phyloP scores from a whole-genome alignment of 345 rosid genomes.

The Alliaria petiolata region DNA sequence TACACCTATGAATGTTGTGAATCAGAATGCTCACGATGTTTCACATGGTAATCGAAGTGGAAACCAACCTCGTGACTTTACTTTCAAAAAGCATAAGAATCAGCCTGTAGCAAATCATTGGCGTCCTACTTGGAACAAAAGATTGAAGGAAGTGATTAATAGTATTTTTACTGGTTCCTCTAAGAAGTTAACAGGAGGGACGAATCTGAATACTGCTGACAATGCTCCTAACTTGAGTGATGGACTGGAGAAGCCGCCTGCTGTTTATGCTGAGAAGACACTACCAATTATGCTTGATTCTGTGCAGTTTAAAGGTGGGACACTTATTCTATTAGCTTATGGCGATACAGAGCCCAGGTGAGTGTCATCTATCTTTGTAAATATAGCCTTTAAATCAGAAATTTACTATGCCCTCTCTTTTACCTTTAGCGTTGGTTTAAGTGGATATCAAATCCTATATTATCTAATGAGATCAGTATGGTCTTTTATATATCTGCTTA shows the following conservation, averaged over 20 bases:
- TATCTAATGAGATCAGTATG: not conserved
- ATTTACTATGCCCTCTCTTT: not conserved
- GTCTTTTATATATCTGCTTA: not conserved
- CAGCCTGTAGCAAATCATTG: slow-evolving; percentile 35
- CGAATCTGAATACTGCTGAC: slow-evolving; percentile 52
- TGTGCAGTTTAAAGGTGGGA: slow-evolving; percentile 84
- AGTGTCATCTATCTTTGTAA: slow-evolving; percentile 23
- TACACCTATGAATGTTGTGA: slow-evolving; percentile 25
- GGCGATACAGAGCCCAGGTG: slow-evolving; percentile 95
- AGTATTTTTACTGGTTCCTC: slow-evolving; percentile 36
- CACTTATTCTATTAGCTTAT: slow-evolving; percentile 72
- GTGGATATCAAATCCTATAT: not conserved
- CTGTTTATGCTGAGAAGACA: slow-evolving; percentile 55
- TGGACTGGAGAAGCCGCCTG: slow-evolving; percentile 48
- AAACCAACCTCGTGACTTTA: slow-evolving; percentile 25
- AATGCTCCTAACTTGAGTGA: slow-evolving; percentile 58
- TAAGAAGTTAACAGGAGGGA: slow-evolving; percentile 43
- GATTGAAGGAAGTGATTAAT: slow-evolving; percentile 32
- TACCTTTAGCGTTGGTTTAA: not conserved
- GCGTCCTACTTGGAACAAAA: slow-evolving; percentile 33
- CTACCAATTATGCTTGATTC: slow-evolving; percentile 88
- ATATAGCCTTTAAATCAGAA: not conserved
- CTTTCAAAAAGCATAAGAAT: slow-evolving; percentile 37
- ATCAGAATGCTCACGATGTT: slow-evolving; percentile 27
- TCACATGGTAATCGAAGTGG: slow-evolving; percentile 34